Evolutionary conservation across 2,329 filamentous ascomycete genomes (phyloP), one percentile per base, ranked within the genome.

Genomic region (Ustilaginoidea virens): DNA sequence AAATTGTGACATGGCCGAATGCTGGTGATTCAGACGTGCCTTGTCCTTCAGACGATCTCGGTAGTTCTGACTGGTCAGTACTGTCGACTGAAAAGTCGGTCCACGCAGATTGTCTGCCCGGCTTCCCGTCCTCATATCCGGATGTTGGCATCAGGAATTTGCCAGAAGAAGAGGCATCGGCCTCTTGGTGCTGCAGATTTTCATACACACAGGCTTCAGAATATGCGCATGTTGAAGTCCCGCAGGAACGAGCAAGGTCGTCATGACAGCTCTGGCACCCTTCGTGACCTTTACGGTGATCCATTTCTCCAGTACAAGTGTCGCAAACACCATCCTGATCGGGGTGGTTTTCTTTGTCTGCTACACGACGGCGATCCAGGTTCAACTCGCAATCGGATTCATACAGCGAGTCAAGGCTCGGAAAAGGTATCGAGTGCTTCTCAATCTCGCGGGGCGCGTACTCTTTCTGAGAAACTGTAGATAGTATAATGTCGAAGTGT

Each of bases 31-130:
- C n/a, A n/a, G n/a, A n/a, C n/a, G n/a, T n/a, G n/a, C n/a, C 40
- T n/a, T 42, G 45, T 30, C 48, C 36, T 16, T 38, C 44, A 11
- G 49, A 42, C 6, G 50, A 50, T 26, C 39, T 42, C 11, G 39
- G 36, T 7, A 30, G 35, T 23, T 50, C 47, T 9, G 51, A 49
- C n/a, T 37, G 39, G 34, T 66, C 62, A 13, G 53, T 56, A 33
- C 64, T 71, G 11, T 66, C 65, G 7, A 72, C 51, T 1, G 68
- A 69, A 34, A 66, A 63, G 40, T 74, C 68, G 16, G 69, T 73
- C 69, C 69, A 74, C n/a, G 58, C 53, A 2, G 68, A 70, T 30
- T 64, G 60, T 27, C 69, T 63, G 36, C 68, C 73, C 13, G 52
- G 48, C 21, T 67, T 56, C 33, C 69, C 45, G 55, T 34, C 52